Evolutionary conservation across 1,284 basidiomycete genomes (phyloP), one percentile per base, ranked within the genome.

Genomic region (Neotropicomus parvogracilis): DNA sequence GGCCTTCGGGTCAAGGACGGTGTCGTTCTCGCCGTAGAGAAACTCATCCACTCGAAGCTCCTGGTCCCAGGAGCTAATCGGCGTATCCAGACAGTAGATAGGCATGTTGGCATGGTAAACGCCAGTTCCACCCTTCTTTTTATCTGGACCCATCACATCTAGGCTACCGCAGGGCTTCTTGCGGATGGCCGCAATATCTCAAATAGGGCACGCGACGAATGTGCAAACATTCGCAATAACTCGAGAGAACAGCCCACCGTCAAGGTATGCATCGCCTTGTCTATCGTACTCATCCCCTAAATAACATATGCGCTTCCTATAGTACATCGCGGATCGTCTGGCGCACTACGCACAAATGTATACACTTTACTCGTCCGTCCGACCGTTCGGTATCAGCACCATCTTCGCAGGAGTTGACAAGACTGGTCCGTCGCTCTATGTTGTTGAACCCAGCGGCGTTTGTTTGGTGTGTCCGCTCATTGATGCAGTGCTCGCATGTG

Each of bases 341-440:
- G 88, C 90, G 1, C 78, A 85, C 32, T 97, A 94, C 67, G 86
- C 93, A 3, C 97, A 99, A 72, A 87, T 89, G 17, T 99, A 97
- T 73, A 99, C 97, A 8, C 85, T 97, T 44, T 98, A 99, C 71
- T 97, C 95, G 0, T 97, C 95, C 20, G 97, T 99, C 28, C 85
- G 97, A 21, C 97, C 97, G 0, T 99, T 99, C 59, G 97, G 97
- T 13, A 85, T 95, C 58, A 93, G 92, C 58, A 87, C 94, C 19
- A 88, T 99, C 63, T 73, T 99, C 16, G 95, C 85, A 34, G 86
- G 88, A 10, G 78, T 95, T 7, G 97, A 99, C 75, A 89, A 91
- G 69, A 79, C 79, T 34, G 94, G 94, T 3, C 94, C 97, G 44
- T 77, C 81, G 45, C 76, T 99, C 24, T 97, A 84, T 71, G 86